Base-by-base conservation (phyloP, 805 yeast genomes). In the Kodamaea nitidulidarum region DNA sequence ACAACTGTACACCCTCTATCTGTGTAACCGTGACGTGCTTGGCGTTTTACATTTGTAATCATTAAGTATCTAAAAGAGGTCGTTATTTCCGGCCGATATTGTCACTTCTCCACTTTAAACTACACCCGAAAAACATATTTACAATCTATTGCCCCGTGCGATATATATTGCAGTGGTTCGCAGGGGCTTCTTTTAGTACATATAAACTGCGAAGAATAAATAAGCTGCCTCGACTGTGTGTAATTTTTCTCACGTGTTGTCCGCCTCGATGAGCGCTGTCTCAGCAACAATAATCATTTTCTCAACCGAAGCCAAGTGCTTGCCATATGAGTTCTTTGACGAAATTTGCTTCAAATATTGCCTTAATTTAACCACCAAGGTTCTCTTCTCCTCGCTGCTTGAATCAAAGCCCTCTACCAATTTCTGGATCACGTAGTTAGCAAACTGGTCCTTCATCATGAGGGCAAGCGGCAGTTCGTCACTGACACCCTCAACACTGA, bases 381-480 rank as follows among this genome's bases (percentile, higher is more conserved):
- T 58, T 36, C 71, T 79, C 61, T 85, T 82, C 52, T 85, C 85
- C 25, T 71, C 71, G 33, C 84, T 84, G 29, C 54, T 61, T 6
- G 71, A 62, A 44, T 76, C 78, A 28, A 90, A 76, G 2, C 84
- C 83, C 45, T 87, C 95, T 30, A 93, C 90, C 51, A 93, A 73
- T 60, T 91, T 90, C 61, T 93, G 99, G 36, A 93, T 88, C 34
- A 93, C 99, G 57, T 93, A 93, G 61, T 93, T 93, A 16, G 98
- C 99, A 65, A 84, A 93, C 59, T 93, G 98, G 60, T 93, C 99
- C 58, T 87, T 87, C 88, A 93, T 88, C 98, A 93, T 90, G 43
- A 83, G 70, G 16, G 90, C 85, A 49, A 93, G 70, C 7, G 95
- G 80, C 1, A 84, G 74, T 38, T 75, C 75, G 47, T 82, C 90